Conservation (phyloP, 257 asterid genomes). For the Verbena officinalis region DNA sequence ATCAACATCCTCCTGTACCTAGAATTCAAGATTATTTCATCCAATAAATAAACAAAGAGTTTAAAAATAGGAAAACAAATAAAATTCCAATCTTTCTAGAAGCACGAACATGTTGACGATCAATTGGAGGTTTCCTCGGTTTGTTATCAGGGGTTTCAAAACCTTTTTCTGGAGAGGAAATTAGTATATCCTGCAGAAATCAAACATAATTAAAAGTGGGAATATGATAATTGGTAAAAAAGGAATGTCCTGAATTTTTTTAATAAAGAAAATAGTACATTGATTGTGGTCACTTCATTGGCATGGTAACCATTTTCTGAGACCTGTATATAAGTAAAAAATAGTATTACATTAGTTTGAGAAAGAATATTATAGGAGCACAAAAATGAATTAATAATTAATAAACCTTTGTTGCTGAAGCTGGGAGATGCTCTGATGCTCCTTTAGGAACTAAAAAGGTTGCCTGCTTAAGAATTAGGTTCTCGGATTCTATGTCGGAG, state of each 20-base stretch:
- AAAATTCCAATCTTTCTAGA: constrained; percentile 18
- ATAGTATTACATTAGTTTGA: constrained; percentile 23
- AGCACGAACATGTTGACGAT: constrained; percentile 76
- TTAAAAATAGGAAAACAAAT: constrained; percentile 13
- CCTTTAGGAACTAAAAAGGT: constrained; percentile 62
- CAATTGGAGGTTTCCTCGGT: constrained; percentile 79
- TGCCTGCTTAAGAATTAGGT: constrained; percentile 84
- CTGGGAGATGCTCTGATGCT: constrained; percentile 48
- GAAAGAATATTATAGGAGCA: constrained; percentile 17
- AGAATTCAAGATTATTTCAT: constrained; percentile 17
- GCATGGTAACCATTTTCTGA: constrained; percentile 82
- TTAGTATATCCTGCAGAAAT: constrained; percentile 58
- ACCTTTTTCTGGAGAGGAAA: constrained; percentile 51
- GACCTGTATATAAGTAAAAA: constrained; percentile 48
- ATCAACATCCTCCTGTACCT: constrained; percentile 94
- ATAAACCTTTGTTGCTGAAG: constrained; percentile 51
- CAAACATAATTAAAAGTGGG: constrained; percentile 7
- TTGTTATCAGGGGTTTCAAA: constrained; percentile 83
- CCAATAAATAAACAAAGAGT: constrained; percentile 20
- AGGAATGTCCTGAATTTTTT: constrained; percentile 29
- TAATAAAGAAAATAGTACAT: constrained; percentile 47
- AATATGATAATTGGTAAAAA: constrained; percentile 3
- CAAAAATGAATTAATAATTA: constrained; percentile 22
- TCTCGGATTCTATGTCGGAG: constrained; percentile 86
- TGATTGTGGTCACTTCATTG: constrained; percentile 48